Evolutionary conservation across 768 basidiomycete genomes (phyloP).

Genomic region (Suillus americanus): DNA sequence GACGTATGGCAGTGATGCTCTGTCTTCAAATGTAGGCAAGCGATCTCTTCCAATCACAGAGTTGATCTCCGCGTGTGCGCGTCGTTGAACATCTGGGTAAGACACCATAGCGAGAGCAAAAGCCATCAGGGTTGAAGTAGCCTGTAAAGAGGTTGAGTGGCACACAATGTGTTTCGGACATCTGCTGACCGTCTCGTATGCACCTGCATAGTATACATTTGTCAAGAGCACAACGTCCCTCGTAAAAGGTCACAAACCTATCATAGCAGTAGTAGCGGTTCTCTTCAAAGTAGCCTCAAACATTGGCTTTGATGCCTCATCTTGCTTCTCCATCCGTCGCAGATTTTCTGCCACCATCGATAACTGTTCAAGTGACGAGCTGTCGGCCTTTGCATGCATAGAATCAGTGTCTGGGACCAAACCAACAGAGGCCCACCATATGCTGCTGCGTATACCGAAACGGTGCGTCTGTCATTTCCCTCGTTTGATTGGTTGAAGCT

Average conservation of each 20-base stretch:
- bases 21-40: background rate
- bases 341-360: conserved; percentile 16
- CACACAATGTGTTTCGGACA: background rate
- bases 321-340: conserved; percentile 15
- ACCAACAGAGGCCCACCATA: conserved; percentile 6
- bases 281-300: conserved; percentile 11
- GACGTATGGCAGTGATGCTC: background rate
- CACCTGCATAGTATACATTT: conserved; percentile 9
- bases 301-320: conserved; percentile 1
- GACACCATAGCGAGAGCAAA: conserved; percentile 8
- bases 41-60: conserved; percentile 1
- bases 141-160: conserved; percentile 6
- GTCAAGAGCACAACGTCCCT: background rate
- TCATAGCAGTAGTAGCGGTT: conserved; percentile 12
- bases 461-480: background rate
- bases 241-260: conserved; percentile 10
- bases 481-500: background rate
- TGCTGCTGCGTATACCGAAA: conserved; percentile 7
- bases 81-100: conserved; percentile 13
- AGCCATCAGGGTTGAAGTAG: conserved; percentile 9
- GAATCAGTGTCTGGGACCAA: background rate
- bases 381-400: background rate
- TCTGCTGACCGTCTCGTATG: conserved; percentile 19
- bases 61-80: conserved; percentile 18
- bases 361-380: background rate